Evolutionary conservation across 2,329 filamentous ascomycete genomes (phyloP), one percentile per base, ranked within the genome.

Genomic region (Blastomyces emzantsi): DNA sequence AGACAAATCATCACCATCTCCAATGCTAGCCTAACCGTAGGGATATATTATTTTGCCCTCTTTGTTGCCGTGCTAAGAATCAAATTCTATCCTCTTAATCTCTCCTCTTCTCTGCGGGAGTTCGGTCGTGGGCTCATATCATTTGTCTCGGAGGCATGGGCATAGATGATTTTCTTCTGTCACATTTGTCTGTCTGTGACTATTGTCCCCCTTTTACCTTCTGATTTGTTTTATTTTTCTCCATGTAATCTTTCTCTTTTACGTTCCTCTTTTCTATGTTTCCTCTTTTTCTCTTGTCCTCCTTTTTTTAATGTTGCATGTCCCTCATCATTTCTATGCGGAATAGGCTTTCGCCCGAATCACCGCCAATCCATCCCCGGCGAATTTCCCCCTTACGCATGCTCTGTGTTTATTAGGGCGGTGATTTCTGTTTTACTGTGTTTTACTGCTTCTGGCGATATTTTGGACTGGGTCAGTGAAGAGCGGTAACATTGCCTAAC

Each of bases 71-170:
- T 17, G 22, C 3, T 47, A 41, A 28, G 22, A 47, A 60, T 30
- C 30, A 11, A 45, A 36, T 47, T 33, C 41, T n/a, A 45, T n/a
- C 43, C 57, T 11, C 25, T 17, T 60, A 60, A 60, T 60, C 57
- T 47, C 57, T 60, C 57, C 39, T 60, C 57, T 60, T 60, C n/a
- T 47, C 13, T 49, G 57, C 57, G 57, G 57, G 57, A 60, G 57
- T 60, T 60, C 41, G 41, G 57, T n/a, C 57, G 19, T 49, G 22
- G 57, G 57, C 11, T 60, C 41, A 47, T 60, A 60, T 60, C 57
- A 45, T 60, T 59, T 28, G n/a, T 7, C 57, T 36, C 41, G 41
- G 57, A 60, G 57, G 57, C 57, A 49, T 47, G 57, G 41, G 45
- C 41, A 60, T 60, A 60, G 57, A 60, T 60, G 15, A 47, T 47